These are phyloP conservation scores for Nicotiana tabacum DNA, from an alignment of 257 asterid genomes.

Conservation along the genomic window DNA sequence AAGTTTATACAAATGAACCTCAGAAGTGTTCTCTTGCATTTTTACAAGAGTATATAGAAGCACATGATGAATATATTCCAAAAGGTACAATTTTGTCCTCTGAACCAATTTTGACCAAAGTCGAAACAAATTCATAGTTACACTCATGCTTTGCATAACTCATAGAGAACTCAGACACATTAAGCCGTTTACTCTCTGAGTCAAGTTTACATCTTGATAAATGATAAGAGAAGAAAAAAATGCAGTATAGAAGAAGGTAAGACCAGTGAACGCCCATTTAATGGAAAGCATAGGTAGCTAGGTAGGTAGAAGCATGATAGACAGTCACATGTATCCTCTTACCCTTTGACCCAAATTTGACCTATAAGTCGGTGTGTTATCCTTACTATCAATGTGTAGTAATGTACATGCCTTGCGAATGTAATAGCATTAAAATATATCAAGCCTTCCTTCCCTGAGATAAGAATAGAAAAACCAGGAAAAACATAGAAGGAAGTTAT, in stretches of 20 bases:
- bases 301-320: neutral
- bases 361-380: neutral
- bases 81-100: neutral
- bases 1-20: neutral
- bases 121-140: neutral
- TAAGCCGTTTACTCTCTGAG: neutral
- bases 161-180: neutral
- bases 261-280: neutral
- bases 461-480: neutral
- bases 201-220: neutral
- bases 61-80: neutral
- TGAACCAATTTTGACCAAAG: neutral
- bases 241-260: neutral
- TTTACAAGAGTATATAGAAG: neutral
- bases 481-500: neutral
- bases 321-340: neutral
- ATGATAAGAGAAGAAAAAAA: neutral
- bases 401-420: neutral
- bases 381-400: neutral
- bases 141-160: neutral
- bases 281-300: neutral
- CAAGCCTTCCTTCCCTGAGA: neutral
- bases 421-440: neutral
- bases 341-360: neutral
- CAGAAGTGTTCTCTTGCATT: neutral